phyloP scores from a whole-genome alignment of 768 basidiomycete genomes.

The Russula sp. region DNA sequence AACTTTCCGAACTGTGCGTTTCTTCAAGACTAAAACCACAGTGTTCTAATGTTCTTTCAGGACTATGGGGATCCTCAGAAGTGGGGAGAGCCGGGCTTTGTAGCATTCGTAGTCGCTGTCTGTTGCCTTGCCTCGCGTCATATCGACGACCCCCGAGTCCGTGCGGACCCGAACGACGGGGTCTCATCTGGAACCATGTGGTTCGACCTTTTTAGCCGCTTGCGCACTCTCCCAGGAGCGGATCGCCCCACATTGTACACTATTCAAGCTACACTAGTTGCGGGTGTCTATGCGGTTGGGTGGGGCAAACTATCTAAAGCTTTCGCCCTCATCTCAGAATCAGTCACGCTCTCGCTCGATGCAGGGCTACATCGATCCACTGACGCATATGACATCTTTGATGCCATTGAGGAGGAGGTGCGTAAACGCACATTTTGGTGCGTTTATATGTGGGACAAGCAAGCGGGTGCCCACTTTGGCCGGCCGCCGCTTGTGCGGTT shows the following conservation, averaged over 20 bases:
- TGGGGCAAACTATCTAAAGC: slow-evolving; percentile 84
- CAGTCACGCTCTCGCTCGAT: slow-evolving; percentile 82
- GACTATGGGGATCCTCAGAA: slow-evolving; percentile 93
- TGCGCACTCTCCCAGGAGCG: slow-evolving; percentile 83
- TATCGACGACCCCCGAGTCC: slow-evolving; percentile 86
- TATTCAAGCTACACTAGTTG: slow-evolving; percentile 84
- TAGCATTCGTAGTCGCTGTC: slow-evolving; percentile 87
- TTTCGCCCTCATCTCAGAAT: slow-evolving; percentile 79
- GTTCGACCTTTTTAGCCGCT: slow-evolving; percentile 82
- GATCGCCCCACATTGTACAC: slow-evolving; percentile 90
- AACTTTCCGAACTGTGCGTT: slow-evolving; percentile 65
- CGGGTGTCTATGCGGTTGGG: slow-evolving; percentile 91
- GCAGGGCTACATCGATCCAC: slow-evolving; percentile 85
- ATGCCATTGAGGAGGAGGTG: slow-evolving; percentile 85
- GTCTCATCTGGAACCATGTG: slow-evolving; percentile 88
- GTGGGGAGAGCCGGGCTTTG: slow-evolving; percentile 95
- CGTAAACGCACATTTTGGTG: slow-evolving; percentile 96
- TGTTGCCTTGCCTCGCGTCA: slow-evolving; percentile 90
- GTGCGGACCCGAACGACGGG: slow-evolving; percentile 73
- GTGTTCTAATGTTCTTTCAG: slow-evolving; percentile 32
- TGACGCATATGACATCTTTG: slow-evolving; percentile 81
- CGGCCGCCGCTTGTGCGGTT: slow-evolving; percentile 81
- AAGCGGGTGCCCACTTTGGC: slow-evolving; percentile 83
- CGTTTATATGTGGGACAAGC: slow-evolving; percentile 96
- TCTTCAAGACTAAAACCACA: slow-evolving; percentile 26